phyloP scores from a whole-genome alignment of 2,329 filamentous ascomycete species.

The Fusarium udum region DNA sequence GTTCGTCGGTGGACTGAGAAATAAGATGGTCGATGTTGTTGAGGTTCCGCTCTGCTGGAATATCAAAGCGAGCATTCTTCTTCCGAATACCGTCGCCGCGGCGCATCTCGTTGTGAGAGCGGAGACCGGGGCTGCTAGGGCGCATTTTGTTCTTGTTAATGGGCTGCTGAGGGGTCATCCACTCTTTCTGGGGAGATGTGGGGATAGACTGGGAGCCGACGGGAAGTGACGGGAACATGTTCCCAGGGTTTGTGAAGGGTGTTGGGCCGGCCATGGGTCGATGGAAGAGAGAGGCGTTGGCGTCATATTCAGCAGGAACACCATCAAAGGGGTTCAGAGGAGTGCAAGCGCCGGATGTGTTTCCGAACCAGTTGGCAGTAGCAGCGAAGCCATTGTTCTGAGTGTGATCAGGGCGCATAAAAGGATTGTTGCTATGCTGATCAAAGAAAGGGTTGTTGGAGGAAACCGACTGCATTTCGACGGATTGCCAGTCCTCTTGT shows the following conservation, averaged over 20 bases:
- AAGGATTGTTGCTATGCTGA: constrained; percentile 69
- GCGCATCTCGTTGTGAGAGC: constrained; percentile 79
- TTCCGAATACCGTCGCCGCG: constrained; percentile 92
- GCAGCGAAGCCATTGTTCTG: constrained; percentile 56
- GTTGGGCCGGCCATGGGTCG: constrained; percentile 62
- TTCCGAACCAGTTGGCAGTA: constrained; percentile 60
- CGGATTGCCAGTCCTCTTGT: constrained; percentile 69
- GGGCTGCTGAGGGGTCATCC: constrained; percentile 60
- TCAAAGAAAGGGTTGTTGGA: constrained; percentile 72
- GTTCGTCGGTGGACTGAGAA: constrained; percentile 84
- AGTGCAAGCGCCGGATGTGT: constrained; percentile 71
- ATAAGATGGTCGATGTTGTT: constrained; percentile 96
- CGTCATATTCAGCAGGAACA: constrained; percentile 65
- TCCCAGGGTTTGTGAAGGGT: constrained; percentile 63
- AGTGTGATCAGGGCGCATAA: constrained; percentile 69
- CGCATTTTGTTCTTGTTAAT: constrained; percentile 67
- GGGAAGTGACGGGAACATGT: constrained; percentile 64
- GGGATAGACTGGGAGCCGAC: constrained; percentile 61
- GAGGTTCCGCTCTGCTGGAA: constrained; percentile 91
- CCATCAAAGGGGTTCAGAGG: constrained; percentile 74
- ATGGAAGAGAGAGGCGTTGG: constrained; percentile 63
- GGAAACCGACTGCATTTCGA: constrained; percentile 71
- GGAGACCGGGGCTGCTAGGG: constrained; percentile 73
- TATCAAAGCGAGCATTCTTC: constrained; percentile 99
- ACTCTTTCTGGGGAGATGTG: constrained; percentile 67